Evolutionary conservation across 768 basidiomycete species (phyloP).

Genomic region (Pholiota microspora): DNA sequence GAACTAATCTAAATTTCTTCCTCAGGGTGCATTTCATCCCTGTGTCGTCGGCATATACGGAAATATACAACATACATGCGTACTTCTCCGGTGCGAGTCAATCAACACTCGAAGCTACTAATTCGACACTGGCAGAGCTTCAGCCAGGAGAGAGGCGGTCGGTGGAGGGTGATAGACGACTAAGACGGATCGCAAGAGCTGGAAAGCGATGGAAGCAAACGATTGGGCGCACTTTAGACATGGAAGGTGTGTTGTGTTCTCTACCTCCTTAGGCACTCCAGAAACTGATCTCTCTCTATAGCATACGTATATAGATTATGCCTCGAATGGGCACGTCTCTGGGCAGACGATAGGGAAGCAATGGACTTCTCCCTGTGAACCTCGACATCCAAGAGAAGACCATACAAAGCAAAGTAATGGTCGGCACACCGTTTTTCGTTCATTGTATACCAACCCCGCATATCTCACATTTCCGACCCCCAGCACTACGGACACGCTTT

Average conservation of each 20-base stretch:
- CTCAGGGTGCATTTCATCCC: constrained; percentile 93
- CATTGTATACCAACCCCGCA: not conserved
- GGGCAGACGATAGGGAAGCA: constrained; percentile 79
- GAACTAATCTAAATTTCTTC: not conserved
- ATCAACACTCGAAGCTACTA: constrained; percentile 52
- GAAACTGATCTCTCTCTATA: constrained; percentile 23
- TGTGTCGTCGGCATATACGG: constrained; percentile 78
- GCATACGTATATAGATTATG: constrained; percentile 87
- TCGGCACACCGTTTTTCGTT: not conserved
- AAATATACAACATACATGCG: constrained; percentile 91
- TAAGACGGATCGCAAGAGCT: constrained; percentile 82
- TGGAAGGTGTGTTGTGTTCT: constrained; percentile 70
- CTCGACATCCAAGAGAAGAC: not conserved
- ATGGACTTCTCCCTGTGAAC: constrained; percentile 41
- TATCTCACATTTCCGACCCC: not conserved
- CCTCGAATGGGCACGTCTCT: constrained; percentile 85
- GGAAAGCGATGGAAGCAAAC: constrained; percentile 93
- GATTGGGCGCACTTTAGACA: constrained; percentile 79
- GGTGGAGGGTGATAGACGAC: constrained; percentile 65
- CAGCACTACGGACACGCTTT: not conserved
- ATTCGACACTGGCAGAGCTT: constrained; percentile 40
- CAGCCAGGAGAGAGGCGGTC: constrained; percentile 33
- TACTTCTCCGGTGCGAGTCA: constrained; percentile 59
- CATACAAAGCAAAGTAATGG: not conserved
- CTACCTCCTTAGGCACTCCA: not conserved